Percentiles rank a stretch among this genome's conserved stretches.
These are phyloP conservation scores for Chlorella ohadii DNA, from an alignment of 139 green algal genomes.

Conservation along the genomic window DNA sequence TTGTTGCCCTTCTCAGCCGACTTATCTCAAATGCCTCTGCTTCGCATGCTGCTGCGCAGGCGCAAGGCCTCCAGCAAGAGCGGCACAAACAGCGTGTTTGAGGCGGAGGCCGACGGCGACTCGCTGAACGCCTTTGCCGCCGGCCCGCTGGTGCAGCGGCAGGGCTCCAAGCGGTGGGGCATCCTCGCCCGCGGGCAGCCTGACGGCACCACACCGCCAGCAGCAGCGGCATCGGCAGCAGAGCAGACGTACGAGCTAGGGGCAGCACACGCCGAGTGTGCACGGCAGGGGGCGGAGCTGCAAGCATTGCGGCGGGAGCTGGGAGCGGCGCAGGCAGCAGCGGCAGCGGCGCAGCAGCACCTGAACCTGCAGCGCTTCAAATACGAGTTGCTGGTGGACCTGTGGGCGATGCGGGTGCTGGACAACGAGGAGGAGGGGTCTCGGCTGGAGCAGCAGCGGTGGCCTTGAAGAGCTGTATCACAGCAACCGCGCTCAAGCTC, in stretches of 20 bases:
- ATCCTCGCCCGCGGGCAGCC: neutral
- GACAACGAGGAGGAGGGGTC: conserved; percentile 39
- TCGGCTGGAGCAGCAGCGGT: neutral
- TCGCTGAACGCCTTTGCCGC: neutral
- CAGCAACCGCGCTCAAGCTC: too few species aligned
- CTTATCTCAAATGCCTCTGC: too few species aligned
- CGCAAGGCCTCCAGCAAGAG: neutral
- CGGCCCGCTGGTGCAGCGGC: neutral
- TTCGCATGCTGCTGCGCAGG: neutral
- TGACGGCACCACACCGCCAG: neutral
- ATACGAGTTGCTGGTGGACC: conserved; percentile 43
- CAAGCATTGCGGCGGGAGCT: neutral
- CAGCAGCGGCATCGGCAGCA: neutral
- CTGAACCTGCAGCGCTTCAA: conserved; percentile 43
- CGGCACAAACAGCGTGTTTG: neutral
- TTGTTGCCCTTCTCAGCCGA: too few species aligned
- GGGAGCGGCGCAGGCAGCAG: neutral
- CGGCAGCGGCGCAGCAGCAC: neutral
- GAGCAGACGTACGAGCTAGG: neutral
- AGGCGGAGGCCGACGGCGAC: neutral
- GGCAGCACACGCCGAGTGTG: neutral
- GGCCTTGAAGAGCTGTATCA: too few species aligned
- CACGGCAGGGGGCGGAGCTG: neutral
- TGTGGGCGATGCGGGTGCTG: conserved; percentile 42
- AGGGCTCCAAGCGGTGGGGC: neutral